Base-by-base conservation (phyloP, 176 grass and related monocot species). In the Oryza glaberrima region DNA sequence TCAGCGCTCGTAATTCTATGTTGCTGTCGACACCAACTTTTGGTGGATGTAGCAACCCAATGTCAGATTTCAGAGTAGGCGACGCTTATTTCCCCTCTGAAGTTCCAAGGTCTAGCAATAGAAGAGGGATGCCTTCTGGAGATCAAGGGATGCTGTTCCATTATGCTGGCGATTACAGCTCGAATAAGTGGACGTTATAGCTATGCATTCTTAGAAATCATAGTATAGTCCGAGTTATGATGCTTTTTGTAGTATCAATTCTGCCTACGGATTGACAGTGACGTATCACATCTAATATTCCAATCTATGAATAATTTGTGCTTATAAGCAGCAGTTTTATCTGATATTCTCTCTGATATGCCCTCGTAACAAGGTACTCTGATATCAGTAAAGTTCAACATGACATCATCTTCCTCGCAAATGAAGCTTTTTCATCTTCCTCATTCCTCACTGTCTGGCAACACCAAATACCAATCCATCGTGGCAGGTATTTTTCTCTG, bases 61-160 rank as follows among this genome's bases (percentile, higher is more conserved):
- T 45, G n/a, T 84, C 91, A 28, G 77, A 92, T 83, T 35, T 84
- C 41, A 80, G 69, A 22, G 56, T 54, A 41, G 69, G 69, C 51
- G 49, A 36, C 43, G 54, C 65, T 82, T 81, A 82, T 54, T 80
- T 90, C 51, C 78, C 73, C 11, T 69, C 70, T n/a, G 76, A 76
- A 78, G 16, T 81, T 75, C 54, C 32, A 38, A 79, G 80, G 76
- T 76, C 64, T 72, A 72, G 70, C 46, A 36, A 79, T 15, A 78
- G 26, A 80, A 86, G 65, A 11, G 71, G 78, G 67, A 73, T 88
- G 36, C 85, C 76, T 77, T 56, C 67, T 67, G 47, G 82, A 80
- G 79, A 94, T 70, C 68, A 48, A 23, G 82, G 75, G 64, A 52
- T 30, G 68, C 46, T 64, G 47, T 88, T 84, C 58, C 45, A 88